Conservation (phyloP, 768 basidiomycete species). For the Leccinellum luteum region DNA sequence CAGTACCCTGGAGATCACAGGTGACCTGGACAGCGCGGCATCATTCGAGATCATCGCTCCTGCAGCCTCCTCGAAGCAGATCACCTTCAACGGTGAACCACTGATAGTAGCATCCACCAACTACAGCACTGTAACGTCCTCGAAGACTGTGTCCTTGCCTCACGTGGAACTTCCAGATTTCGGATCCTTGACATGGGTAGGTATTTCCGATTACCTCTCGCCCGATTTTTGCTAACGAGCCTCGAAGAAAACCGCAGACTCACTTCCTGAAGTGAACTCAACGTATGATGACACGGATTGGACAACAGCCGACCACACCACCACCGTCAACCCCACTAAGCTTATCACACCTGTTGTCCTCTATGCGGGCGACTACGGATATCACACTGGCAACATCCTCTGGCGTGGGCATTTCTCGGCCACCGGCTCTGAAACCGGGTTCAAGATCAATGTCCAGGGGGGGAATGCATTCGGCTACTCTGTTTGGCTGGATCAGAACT, state of each 20-base stretch:
- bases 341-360: conserved; percentile 42
- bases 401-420: conserved; percentile 53
- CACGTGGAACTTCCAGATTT: conserved; percentile 20
- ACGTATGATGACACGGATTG: conserved; percentile 42
- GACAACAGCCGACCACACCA: conserved; percentile 42
- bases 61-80: conserved; percentile 33
- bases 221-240: conserved; percentile 1
- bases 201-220: neutral
- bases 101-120: conserved; percentile 35
- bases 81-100: conserved; percentile 43
- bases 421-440: conserved; percentile 43
- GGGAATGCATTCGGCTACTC: conserved; percentile 50
- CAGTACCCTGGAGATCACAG: conserved; percentile 40
- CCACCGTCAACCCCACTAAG: conserved; percentile 40
- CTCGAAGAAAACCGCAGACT: conserved; percentile 23
- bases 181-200: conserved; percentile 19
- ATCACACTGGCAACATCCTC: conserved; percentile 49
- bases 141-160: conserved; percentile 12
- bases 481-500: conserved; percentile 46
- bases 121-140: conserved; percentile 40
- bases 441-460: conserved; percentile 41
- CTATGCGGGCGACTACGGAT: conserved; percentile 50
- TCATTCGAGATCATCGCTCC: conserved; percentile 49
- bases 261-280: conserved; percentile 37
- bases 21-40: conserved; percentile 44